Conservation (phyloP, 257 asterid genomes). For the Gentiana straminea region DNA sequence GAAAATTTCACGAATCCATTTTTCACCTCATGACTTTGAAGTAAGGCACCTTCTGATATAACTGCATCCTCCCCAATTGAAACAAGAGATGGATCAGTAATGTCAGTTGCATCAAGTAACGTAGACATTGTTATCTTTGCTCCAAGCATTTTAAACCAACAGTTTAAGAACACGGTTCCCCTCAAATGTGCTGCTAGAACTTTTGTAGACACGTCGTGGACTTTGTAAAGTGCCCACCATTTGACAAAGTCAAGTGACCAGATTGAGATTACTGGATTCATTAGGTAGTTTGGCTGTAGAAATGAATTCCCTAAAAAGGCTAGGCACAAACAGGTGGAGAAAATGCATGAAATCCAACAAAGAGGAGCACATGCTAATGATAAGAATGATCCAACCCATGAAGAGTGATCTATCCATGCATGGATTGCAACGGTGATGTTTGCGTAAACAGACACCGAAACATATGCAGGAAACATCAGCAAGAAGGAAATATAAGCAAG, state of each 20-base stretch:
- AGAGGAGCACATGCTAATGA: constrained; percentile 44
- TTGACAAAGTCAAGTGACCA: constrained; percentile 53
- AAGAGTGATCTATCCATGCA: constrained; percentile 12
- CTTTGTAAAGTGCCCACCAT: constrained; percentile 78
- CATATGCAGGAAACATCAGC: constrained; percentile 46
- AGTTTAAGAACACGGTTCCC: constrained; percentile 60
- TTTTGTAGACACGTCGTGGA: constrained; percentile 51
- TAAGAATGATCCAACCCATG: constrained; percentile 29
- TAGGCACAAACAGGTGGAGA: constrained; percentile 43
- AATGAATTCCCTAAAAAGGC: constrained; percentile 53
- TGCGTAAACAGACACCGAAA: constrained; percentile 27
- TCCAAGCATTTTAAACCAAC: constrained; percentile 58
- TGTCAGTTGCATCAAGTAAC: constrained; percentile 43
- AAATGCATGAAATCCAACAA: constrained; percentile 63
- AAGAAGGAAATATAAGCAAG: constrained; percentile 38
- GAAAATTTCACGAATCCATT: constrained; percentile 40
- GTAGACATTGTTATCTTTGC: constrained; percentile 46
- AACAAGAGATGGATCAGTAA: constrained; percentile 55
- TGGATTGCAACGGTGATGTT: constrained; percentile 15
- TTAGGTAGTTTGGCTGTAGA: constrained; percentile 60
- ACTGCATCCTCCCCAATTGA: constrained; percentile 52
- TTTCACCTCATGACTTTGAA: constrained; percentile 58
- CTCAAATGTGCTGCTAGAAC: constrained; percentile 54
- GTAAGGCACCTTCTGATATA: constrained; percentile 55
- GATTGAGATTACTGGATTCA: constrained; percentile 48